phyloP scores from a whole-genome alignment of 1,284 basidiomycete genomes.

The Lentinula novae-zelandiae region DNA sequence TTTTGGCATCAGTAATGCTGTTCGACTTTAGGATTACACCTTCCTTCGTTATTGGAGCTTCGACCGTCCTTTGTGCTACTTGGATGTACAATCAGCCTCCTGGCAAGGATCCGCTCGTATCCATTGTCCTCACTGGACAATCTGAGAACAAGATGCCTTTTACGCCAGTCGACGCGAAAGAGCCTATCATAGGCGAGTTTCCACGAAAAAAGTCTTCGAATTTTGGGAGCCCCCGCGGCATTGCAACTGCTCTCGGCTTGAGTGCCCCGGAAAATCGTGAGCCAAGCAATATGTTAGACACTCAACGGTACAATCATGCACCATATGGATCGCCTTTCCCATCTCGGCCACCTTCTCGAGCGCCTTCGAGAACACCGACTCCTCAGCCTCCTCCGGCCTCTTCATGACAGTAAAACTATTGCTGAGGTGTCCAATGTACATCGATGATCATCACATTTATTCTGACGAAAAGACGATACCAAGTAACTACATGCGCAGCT shows the following conservation, averaged over 20 bases:
- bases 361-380: slow-evolving; percentile 29
- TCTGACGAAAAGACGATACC: slow-evolving; percentile 2
- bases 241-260: slow-evolving; percentile 42
- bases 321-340: slow-evolving; percentile 67
- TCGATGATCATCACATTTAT: neutral
- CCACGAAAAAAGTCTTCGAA: slow-evolving; percentile 45
- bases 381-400: slow-evolving; percentile 10
- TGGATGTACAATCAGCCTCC: slow-evolving; percentile 81
- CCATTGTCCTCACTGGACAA: slow-evolving; percentile 28
- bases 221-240: slow-evolving; percentile 44
- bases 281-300: slow-evolving; percentile 44
- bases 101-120: slow-evolving; percentile 40
- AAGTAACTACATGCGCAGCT: neutral
- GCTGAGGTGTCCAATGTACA: neutral
- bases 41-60: slow-evolving; percentile 82
- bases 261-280: slow-evolving; percentile 9
- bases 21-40: slow-evolving; percentile 88
- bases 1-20: slow-evolving; percentile 85
- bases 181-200: slow-evolving; percentile 59
- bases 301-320: slow-evolving; percentile 53
- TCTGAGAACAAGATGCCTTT: slow-evolving; percentile 36
- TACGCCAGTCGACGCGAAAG: slow-evolving; percentile 47
- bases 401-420: slow-evolving; percentile 8
- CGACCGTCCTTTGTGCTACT: slow-evolving; percentile 83
- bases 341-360: slow-evolving; percentile 55